Base-by-base conservation (phyloP, 2,329 filamentous ascomycete genomes). In the Parascedosporium putredinis region DNA sequence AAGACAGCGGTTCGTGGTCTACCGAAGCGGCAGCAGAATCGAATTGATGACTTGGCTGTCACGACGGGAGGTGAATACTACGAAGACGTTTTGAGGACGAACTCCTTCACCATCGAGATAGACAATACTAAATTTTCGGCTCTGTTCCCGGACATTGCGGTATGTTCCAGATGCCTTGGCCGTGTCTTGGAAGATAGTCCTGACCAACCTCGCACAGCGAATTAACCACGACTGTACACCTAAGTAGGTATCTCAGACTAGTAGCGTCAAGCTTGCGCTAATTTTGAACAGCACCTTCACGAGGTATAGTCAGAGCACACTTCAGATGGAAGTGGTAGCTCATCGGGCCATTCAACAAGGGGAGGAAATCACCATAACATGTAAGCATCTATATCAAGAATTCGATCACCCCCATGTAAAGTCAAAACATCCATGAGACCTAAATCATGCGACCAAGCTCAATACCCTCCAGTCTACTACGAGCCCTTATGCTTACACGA, bases 61-160 rank as follows among this genome's bases (percentile, higher is more conserved):
- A 62, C 48, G 9, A 50, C 48, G 12, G 53, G 29, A 54, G 54
- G 46, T 48, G 53, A 34, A 51, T 56, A 36, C 55, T 63, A 34
- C 16, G 65, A 69, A 55, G 63, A 67, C 38, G 51, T 66, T 3
- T 52, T 69, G 51, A 54, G 63, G 38, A 66, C 62, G 1, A 67
- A 67, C 49, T 56, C 60, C 1, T 66, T 66, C 50, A 58, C 54
- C 14, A 58, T 59, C 18, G 46, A 47, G 9, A 31, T 66, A 8
- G 59, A 53, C 2, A 50, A 53, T 0, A 53, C 55, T 33, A 29
- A 51, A 10, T 51, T 55, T 29, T 54, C 59, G 44, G 59, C 58
- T 0, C 23, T 62, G 38, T 60, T 61, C 47, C 43, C 56, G 1
- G 50, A 58, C 47, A 55, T 55, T 45, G 55, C 60, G 25, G 59